A percentile compares a stretch with the other conserved stretches of the same genome.
Evolutionary conservation across 2,329 filamentous ascomycete species (phyloP).

Genomic region (Phaeophleospora eucalypticola): DNA sequence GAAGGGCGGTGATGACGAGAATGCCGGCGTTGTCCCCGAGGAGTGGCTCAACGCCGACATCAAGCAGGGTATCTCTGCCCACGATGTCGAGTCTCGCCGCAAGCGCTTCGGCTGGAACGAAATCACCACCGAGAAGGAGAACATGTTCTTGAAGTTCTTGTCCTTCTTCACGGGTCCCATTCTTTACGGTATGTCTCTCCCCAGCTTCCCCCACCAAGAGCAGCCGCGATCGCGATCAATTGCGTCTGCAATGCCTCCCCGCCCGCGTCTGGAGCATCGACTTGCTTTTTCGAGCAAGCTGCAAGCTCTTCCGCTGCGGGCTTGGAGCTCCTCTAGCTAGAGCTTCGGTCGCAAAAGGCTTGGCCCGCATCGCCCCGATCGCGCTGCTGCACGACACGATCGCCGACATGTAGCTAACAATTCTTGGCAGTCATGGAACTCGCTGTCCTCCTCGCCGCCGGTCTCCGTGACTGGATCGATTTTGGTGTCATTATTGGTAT

Average conservation of each 20-base stretch:
- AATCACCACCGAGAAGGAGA: conserved; percentile 69
- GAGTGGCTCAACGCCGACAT: conserved; percentile 68
- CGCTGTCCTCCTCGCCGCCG: conserved; percentile 67
- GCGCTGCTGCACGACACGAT: conserved; percentile 10
- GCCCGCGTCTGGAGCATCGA: neutral
- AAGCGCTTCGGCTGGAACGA: conserved; percentile 69
- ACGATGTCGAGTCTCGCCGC: conserved; percentile 60
- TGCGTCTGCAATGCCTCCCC: conserved; percentile 25
- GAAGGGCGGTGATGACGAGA: conserved; percentile 28
- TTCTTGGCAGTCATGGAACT: conserved; percentile 64
- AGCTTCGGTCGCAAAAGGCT: conserved; percentile 28
- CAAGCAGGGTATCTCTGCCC: conserved; percentile 55
- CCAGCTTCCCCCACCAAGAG: conserved; percentile 9
- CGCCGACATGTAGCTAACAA: conserved; percentile 16
- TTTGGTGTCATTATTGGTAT: conserved; percentile 75
- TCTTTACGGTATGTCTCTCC: conserved; percentile 62
- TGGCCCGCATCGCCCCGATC: conserved; percentile 11
- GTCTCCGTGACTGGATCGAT: conserved; percentile 73
- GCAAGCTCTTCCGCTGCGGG: conserved; percentile 5
- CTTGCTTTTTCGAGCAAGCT: conserved; percentile 19
- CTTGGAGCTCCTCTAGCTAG: conserved; percentile 5
- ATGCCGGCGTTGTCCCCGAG: conserved; percentile 50
- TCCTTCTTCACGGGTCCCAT: conserved; percentile 72
- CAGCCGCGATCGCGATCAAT: conserved; percentile 7
- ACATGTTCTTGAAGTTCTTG: conserved; percentile 70